Evolutionary conservation across 2,329 filamentous ascomycete species (phyloP), one percentile per base, ranked within the genome.

Genomic region (Phialophora verrucosa): DNA sequence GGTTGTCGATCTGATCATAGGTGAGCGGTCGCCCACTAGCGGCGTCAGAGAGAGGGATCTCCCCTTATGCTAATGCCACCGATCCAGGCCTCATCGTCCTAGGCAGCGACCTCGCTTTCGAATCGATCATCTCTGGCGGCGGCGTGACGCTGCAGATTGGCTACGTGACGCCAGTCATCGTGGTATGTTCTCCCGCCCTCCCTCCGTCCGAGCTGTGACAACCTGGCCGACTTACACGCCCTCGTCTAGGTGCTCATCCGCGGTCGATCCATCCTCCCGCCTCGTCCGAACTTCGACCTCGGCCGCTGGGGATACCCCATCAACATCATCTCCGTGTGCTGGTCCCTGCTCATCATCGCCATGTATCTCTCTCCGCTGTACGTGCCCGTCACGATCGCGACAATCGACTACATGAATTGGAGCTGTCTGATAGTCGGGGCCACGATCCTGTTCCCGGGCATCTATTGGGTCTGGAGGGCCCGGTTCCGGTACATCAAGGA

Each of bases 341-440:
- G 62, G 66, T 67, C 66, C 2, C 35, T 69, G 23, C 44, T 69
- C 51, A 64, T 68, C 65, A 68, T 69, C 55, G 32, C 44, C 49
- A 67, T 69, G 65, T 69, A 69, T 53, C 62, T 65, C 32, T 66
- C 53, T 42, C 68, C 68, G 20, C 62, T 69, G 20, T 69, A 69
- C 58, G 64, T 67, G 62, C 68, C 68, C n/a, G 68, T 69, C 14
- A 69, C 68, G 31, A 61, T 65, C 25, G 54, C 68, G 32, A 67
- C 63, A 8, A 69, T 69, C 47, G 68, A 69, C 65, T 67, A 68
- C 44, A 69, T 69, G 68, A 69, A 69, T 49, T 69, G 68, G 68
- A 62, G 55, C 25, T 67, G 65, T 63, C 42, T 69, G 59, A 69
- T 69, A 35, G 63, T 68, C 23, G 68, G 65, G 8, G 65, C 68